Evolutionary conservation across 202 grass and related monocot species (phyloP), one percentile per base, ranked within the genome.

Genomic region (Carex sylvatica): DNA sequence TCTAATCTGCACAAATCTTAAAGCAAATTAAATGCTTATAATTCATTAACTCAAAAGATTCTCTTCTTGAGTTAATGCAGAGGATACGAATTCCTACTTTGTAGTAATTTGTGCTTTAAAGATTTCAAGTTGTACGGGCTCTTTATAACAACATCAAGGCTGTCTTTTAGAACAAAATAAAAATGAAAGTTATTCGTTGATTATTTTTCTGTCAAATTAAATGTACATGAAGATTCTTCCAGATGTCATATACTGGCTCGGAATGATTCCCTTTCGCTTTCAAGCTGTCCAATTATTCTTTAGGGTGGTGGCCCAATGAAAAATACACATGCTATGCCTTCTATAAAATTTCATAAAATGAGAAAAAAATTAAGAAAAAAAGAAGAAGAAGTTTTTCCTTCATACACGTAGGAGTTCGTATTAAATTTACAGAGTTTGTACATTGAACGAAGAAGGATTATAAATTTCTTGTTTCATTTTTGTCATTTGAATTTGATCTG

Each of bases 171-270:
- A 13, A 68, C 4, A 62, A 74, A 49, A 52, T 6, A 3, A 7
- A 53, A n/a, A 9, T 54, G 23, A 54, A 74, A 74, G 24, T 54
- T 74, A 30, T 74, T 74, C 23, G 2, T 30, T 13, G 38, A 64
- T 44, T 80, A 49, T 80, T 65, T 26, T 61, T 64, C 15, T n/a
- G n/a, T 1, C 13, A 56, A 5, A 63, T 4, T 61, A 65, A 15
- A 16, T 58, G 0, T 40, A 44, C 65, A 65, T 65, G 61, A 82
- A 82, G 79, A 68, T 82, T 82, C 42, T 82, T 6, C 80, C 80
- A 36, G n/a, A 68, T 82, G 38, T 82, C 52, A 36, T 54, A 20
- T 69, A 52, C 8, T 69, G 80, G 44, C 79, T 35, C n/a, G 28
- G 33, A 55, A 69, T 82, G 33, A 69, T 82, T 52, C 80, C 9